Evolutionary conservation across 768 basidiomycete species (phyloP).

Genomic region (Termitomyces sp.): DNA sequence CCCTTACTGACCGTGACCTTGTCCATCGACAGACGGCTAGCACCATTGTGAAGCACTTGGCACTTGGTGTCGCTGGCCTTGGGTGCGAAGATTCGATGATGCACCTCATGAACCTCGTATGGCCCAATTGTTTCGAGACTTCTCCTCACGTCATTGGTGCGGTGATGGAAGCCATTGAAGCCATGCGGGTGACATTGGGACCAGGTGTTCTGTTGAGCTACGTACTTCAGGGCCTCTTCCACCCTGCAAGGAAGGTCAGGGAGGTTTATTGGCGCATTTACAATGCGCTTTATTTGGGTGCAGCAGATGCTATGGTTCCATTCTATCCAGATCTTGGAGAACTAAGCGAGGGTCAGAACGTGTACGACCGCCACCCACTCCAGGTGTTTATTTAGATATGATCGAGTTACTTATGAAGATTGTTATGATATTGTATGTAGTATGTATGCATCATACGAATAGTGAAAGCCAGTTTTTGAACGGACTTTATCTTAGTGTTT

Average conservation of each 20-base stretch:
- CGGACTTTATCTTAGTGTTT: neutral
- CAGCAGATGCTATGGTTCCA: conserved; percentile 87
- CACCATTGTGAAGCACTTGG: conserved; percentile 97
- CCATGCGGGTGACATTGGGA: conserved; percentile 93
- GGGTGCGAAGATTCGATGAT: conserved; percentile 98
- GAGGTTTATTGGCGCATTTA: conserved; percentile 99
- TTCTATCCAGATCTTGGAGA: conserved; percentile 93
- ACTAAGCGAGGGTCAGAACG: conserved; percentile 86
- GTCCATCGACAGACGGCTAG: conserved; percentile 98
- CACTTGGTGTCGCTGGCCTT: conserved; percentile 93
- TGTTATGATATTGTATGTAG: conserved; percentile 4
- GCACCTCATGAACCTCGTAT: conserved; percentile 96
- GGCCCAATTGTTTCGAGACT: conserved; percentile 99
- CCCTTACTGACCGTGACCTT: conserved; percentile 94
- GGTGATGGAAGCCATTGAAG: conserved; percentile 97
- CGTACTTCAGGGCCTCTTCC: conserved; percentile 92
- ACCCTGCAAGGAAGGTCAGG: conserved; percentile 93
- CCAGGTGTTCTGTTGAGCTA: conserved; percentile 92
- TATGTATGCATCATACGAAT: conserved; percentile 7
- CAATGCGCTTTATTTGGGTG: conserved; percentile 90
- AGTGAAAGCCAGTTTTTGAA: neutral
- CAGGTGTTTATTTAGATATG: conserved; percentile 71
- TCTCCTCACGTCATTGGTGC: conserved; percentile 97
- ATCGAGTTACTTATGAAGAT: neutral
- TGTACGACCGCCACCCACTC: conserved; percentile 79